Percentiles rank a stretch among this genome's conserved stretches.
Evolutionary conservation across 75 land plant species (phyloP).

Genomic region (Chamaecyparis obtusa): DNA sequence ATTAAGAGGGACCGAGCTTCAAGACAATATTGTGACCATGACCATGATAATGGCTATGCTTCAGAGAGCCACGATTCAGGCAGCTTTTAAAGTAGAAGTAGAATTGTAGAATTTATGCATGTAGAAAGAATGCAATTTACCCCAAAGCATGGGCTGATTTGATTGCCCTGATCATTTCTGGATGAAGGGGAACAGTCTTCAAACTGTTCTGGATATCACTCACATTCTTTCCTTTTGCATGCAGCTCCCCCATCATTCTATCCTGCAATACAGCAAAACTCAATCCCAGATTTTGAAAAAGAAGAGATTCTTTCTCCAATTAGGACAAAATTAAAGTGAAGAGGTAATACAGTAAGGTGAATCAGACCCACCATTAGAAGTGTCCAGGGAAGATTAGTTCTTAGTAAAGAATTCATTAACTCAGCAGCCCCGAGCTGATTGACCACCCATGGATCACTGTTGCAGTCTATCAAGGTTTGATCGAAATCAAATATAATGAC

Average conservation of each 20-base stretch:
- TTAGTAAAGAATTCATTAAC: conserved; percentile 44
- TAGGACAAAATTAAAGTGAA: not conserved
- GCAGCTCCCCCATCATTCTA: conserved; percentile 73
- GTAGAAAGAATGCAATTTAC: conserved; percentile 21
- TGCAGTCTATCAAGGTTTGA: conserved; percentile 67
- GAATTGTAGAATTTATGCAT: not conserved
- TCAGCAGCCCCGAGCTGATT: conserved; percentile 58
- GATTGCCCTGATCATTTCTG: conserved; percentile 55
- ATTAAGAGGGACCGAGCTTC: not conserved
- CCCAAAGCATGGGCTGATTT: conserved; percentile 63
- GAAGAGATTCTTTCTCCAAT: not conserved
- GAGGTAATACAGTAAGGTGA: not conserved
- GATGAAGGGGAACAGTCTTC: conserved; percentile 52
- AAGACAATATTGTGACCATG: not conserved
- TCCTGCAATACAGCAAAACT: conserved; percentile 42
- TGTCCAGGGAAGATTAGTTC: conserved; percentile 54
- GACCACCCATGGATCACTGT: conserved; percentile 89
- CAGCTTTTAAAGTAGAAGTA: not conserved
- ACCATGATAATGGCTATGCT: not conserved
- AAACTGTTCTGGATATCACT: conserved; percentile 59
- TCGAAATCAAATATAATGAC: conserved; percentile 77
- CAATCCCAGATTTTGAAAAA: not conserved
- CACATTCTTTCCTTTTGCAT: conserved; percentile 55
- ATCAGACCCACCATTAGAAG: conserved; percentile 44
- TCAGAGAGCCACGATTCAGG: not conserved